Evolutionary conservation across 257 asterid genomes (phyloP).

Genomic region (Primulina tabacum): DNA sequence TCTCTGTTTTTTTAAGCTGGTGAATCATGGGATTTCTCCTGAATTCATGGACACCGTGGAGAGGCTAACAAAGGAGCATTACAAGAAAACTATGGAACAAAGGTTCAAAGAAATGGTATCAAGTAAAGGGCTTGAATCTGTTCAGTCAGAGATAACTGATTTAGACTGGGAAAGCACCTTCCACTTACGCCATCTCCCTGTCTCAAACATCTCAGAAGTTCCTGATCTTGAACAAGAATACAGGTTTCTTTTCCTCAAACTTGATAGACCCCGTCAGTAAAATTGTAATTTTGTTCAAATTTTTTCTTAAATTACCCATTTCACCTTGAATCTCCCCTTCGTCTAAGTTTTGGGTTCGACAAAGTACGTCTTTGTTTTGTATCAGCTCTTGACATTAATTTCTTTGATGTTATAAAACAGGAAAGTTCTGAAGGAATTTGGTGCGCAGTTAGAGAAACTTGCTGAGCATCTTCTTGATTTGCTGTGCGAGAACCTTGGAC

Average conservation of each 20-base stretch:
- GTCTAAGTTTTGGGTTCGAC: too few relatives aligned
- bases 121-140: conserved; percentile 56
- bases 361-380: not conserved
- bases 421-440: conserved; percentile 61
- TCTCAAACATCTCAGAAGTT: conserved; percentile 53
- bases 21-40: conserved; percentile 57
- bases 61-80: conserved; percentile 57
- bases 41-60: conserved; percentile 64
- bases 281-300: too few relatives aligned
- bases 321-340: too few relatives aligned
- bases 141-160: conserved; percentile 46
- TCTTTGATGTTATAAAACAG: conserved; percentile 30
- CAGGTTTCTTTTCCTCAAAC: conserved; percentile 35
- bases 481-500: conserved; percentile 71
- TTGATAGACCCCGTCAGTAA: too few relatives aligned
- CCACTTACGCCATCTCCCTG: conserved; percentile 59
- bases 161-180: conserved; percentile 74
- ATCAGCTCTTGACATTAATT: not conserved
- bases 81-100: conserved; percentile 55
- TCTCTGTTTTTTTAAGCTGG: conserved; percentile 27
- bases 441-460: conserved; percentile 49
- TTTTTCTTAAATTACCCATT: too few relatives aligned
- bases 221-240: conserved; percentile 63
- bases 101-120: conserved; percentile 67
- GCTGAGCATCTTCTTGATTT: conserved; percentile 64